These are phyloP conservation scores for Meyerozyma athensensis DNA, from an alignment of 1,139 yeast species.

Conservation along the genomic window DNA sequence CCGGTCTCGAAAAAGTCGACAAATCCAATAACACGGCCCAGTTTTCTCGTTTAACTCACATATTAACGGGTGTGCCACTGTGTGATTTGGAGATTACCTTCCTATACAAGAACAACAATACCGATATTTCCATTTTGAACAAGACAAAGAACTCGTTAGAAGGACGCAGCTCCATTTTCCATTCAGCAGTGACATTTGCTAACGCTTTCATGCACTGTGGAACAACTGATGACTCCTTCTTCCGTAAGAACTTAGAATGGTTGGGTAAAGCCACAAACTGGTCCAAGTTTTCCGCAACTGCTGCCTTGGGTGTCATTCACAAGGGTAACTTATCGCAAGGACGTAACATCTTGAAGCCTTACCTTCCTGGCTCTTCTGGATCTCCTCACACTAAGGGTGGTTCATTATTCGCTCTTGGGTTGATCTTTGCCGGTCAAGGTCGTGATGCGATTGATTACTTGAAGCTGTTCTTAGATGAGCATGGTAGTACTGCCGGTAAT, in stretches of 20 bases:
- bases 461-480: conserved; percentile 67
- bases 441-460: conserved; percentile 80
- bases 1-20: conserved; percentile 37
- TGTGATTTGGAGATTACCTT: conserved; percentile 92
- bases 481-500: conserved; percentile 60
- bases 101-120: conserved; percentile 77
- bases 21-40: conserved; percentile 30
- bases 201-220: conserved; percentile 96
- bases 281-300: conserved; percentile 97
- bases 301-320: conserved; percentile 96
- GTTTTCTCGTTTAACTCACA: conserved; percentile 50
- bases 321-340: conserved; percentile 94
- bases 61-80: conserved; percentile 89
- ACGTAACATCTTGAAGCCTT: conserved; percentile 79
- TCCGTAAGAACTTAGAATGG: conserved; percentile 91
- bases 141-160: conserved; percentile 79
- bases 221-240: conserved; percentile 91
- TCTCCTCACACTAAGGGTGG: conserved; percentile 95
- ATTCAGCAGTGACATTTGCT: conserved; percentile 91
- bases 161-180: conserved; percentile 91
- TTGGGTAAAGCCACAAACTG: conserved; percentile 94
- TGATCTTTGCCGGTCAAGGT: conserved; percentile 95
- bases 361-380: conserved; percentile 76
- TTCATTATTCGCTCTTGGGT: conserved; percentile 86
- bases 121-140: conserved; percentile 78